Conservation (phyloP, 1,139 yeast species). For the Arxiozyma slooffiae region DNA sequence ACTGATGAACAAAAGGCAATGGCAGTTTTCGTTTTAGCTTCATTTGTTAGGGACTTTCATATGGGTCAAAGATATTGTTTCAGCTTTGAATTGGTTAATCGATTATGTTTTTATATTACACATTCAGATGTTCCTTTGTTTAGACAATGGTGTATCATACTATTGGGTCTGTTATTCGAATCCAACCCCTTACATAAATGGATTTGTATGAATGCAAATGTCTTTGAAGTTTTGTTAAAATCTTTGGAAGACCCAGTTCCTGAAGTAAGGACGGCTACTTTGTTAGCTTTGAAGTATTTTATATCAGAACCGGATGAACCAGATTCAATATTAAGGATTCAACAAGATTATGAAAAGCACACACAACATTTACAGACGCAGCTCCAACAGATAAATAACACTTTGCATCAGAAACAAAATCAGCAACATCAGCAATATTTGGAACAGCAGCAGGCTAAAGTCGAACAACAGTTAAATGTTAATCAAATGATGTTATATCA, state of each 20-base stretch:
- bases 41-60: constrained; percentile 71
- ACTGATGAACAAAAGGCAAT: constrained; percentile 86
- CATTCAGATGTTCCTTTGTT: constrained; percentile 74
- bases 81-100: constrained; percentile 60
- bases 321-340: constrained; percentile 24
- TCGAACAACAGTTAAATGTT: constrained; percentile 28
- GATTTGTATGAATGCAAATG: constrained; percentile 59
- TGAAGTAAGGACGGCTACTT: constrained; percentile 81
- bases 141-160: constrained; percentile 83
- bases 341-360: constrained; percentile 29
- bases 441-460: constrained; percentile 26
- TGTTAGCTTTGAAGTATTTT: constrained; percentile 65
- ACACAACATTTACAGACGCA: constrained; percentile 27
- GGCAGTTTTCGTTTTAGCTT: constrained; percentile 82
- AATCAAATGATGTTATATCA: constrained; percentile 24
- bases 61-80: constrained; percentile 76
- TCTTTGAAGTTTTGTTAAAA: constrained; percentile 45
- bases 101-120: constrained; percentile 57
- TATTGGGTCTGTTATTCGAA: constrained; percentile 70
- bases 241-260: constrained; percentile 84
- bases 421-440: constrained; percentile 17
- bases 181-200: constrained; percentile 68
- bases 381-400: constrained; percentile 23
- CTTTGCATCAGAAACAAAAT: constrained; percentile 18
- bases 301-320: constrained; percentile 42